phyloP scores from a whole-genome alignment of 2,329 filamentous ascomycete species.

The Tolypocladium cylindrosporum region DNA sequence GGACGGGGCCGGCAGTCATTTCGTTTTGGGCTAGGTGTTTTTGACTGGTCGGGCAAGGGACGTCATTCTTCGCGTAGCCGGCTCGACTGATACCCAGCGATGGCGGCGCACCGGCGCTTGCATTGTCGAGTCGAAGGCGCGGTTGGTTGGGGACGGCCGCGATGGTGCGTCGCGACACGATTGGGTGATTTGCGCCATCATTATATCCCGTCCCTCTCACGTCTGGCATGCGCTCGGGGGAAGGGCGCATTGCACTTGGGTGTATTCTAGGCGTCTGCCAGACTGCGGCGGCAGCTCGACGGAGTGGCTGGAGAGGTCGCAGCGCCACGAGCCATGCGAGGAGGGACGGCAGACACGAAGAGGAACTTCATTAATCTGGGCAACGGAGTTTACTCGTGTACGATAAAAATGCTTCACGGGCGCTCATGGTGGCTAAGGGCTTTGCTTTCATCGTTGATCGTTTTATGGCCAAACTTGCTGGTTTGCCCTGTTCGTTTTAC shows the following conservation, averaged over 20 bases:
- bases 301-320: background rate
- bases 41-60: background rate
- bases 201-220: background rate
- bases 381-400: slow-evolving; percentile 23
- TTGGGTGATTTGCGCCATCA: background rate
- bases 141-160: background rate
- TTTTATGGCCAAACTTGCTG: too few relatives aligned
- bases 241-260: background rate
- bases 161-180: background rate
- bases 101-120: slow-evolving; percentile 2
- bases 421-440: slow-evolving; percentile 6
- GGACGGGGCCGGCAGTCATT: background rate
- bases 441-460: background rate
- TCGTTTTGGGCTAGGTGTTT: slow-evolving; percentile 10
- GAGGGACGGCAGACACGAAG: background rate
- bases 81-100: slow-evolving; percentile 10
- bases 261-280: background rate
- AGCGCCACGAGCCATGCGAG: background rate
- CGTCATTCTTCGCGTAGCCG: background rate
- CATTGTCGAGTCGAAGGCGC: slow-evolving; percentile 1
- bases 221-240: background rate
- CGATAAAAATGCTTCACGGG: slow-evolving; percentile 16
- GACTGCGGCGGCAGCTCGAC: background rate
- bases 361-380: slow-evolving; percentile 15
- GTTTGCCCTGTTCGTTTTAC: background rate